These are phyloP conservation scores for Urochloa ruziziensis DNA, from an alignment of 176 grass and related monocot species.

Conservation along the genomic window DNA sequence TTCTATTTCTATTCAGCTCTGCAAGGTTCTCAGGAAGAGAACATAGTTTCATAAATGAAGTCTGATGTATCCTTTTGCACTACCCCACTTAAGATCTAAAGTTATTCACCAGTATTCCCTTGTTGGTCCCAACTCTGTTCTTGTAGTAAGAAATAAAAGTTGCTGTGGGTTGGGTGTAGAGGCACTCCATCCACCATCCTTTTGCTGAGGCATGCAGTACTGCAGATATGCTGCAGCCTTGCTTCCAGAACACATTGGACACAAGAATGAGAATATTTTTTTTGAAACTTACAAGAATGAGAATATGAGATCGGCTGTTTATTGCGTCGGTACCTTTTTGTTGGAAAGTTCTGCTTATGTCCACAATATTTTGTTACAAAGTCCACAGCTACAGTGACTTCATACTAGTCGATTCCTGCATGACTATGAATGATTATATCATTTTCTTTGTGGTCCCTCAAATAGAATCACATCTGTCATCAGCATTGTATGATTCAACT, in stretches of 20 bases:
- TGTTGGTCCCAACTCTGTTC: constrained; percentile 28
- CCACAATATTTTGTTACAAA: constrained; percentile 25
- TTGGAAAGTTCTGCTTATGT: constrained; percentile 22
- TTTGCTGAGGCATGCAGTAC: background rate
- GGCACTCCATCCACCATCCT: background rate
- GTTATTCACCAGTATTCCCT: constrained; percentile 23
- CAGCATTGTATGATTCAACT: constrained; percentile 32
- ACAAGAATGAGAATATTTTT: constrained; percentile 21
- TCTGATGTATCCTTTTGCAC: constrained; percentile 1
- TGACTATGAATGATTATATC: constrained; percentile 16
- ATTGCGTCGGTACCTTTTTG: constrained; percentile 5
- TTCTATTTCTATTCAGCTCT: constrained; percentile 14
- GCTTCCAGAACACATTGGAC: constrained; percentile 21
- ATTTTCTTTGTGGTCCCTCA: constrained; percentile 36
- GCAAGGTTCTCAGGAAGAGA: constrained; percentile 23
- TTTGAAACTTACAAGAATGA: constrained; percentile 10
- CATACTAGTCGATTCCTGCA: constrained; percentile 21
- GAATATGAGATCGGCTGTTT: constrained; percentile 16
- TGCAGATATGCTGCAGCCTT: constrained; percentile 25
- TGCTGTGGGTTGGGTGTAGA: constrained; percentile 16
- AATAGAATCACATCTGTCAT: constrained; percentile 45
- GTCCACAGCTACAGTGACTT: constrained; percentile 40
- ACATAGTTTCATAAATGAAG: constrained; percentile 26
- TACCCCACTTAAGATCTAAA: constrained; percentile 18
- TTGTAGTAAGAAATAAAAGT: constrained; percentile 29